phyloP scores from a whole-genome alignment of 192 early-diverging fungal species.

The Entomortierella lignicola region DNA sequence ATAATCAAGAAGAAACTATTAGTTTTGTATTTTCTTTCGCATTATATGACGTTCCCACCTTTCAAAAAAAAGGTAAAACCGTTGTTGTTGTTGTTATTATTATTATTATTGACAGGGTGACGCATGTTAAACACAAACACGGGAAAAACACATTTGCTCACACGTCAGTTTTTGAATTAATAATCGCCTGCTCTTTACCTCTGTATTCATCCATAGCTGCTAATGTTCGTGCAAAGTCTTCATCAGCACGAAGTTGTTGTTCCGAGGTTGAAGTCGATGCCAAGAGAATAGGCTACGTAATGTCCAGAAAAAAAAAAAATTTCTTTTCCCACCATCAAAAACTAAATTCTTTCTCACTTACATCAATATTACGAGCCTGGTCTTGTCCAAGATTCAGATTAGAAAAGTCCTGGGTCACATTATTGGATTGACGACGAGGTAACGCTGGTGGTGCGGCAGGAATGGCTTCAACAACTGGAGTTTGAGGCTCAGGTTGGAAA shows the following conservation, averaged over 20 bases:
- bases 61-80: too few relatives aligned
- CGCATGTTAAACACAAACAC: not conserved
- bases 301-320: not conserved
- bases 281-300: constrained; percentile 51
- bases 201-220: constrained; percentile 62
- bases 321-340: not conserved
- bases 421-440: constrained; percentile 35
- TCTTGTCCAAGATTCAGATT: constrained; percentile 30
- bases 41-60: not conserved
- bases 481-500: constrained; percentile 50
- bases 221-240: constrained; percentile 64
- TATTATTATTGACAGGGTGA: not conserved
- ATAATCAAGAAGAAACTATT: constrained; percentile 5
- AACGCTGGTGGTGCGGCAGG: constrained; percentile 41
- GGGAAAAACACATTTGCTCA: not conserved
- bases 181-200: constrained; percentile 9
- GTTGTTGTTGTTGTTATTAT: too few relatives aligned
- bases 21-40: not conserved
- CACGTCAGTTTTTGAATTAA: too few relatives aligned
- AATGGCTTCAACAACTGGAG: too few relatives aligned
- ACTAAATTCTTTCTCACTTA: constrained; percentile 20
- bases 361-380: constrained; percentile 39
- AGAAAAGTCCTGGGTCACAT: constrained; percentile 10
- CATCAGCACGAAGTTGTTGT: constrained; percentile 66
- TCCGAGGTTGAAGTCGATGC: constrained; percentile 56